A percentile compares a stretch with the other conserved stretches of the same genome.
Conservation (phyloP, 1,284 basidiomycete species). For the Tylopilus microsporus region DNA sequence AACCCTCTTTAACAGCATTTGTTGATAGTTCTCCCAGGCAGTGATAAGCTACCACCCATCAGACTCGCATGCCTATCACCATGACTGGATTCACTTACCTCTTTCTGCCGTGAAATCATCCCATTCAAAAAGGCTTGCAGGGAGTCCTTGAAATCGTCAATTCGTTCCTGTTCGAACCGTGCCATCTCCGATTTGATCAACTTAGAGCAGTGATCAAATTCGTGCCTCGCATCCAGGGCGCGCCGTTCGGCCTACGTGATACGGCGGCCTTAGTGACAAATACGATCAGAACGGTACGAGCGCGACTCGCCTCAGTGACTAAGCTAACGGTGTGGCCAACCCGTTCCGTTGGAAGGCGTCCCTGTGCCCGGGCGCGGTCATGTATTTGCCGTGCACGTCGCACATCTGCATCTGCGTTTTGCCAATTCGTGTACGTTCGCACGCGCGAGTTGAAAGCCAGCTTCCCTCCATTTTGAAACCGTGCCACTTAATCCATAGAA, state of each 20-base stretch:
- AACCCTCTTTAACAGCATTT: constrained; percentile 51
- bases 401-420: constrained; percentile 72
- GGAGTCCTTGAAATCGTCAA: constrained; percentile 81
- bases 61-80: not conserved
- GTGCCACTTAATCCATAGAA: not conserved
- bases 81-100: constrained; percentile 45
- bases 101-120: constrained; percentile 77
- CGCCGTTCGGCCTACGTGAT: constrained; percentile 66
- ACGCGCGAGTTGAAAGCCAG: constrained; percentile 84
- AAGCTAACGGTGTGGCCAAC: constrained; percentile 65
- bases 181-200: constrained; percentile 88
- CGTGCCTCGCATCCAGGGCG: constrained; percentile 73
- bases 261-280: constrained; percentile 3
- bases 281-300: not conserved
- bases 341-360: constrained; percentile 62
- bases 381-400: constrained; percentile 68
- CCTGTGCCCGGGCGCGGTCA: constrained; percentile 76
- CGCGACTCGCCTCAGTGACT: constrained; percentile 63
- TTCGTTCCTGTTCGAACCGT: constrained; percentile 90
- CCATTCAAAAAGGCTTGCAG: constrained; percentile 77
- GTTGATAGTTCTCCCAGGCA: constrained; percentile 73
- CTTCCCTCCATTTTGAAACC: constrained; percentile 34
- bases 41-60: constrained; percentile 49
- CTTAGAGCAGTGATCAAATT: constrained; percentile 84
- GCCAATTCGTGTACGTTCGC: constrained; percentile 78